Base-by-base conservation (phyloP, 140 eudicot genomes). In the Erigeron philadelphicus region DNA sequence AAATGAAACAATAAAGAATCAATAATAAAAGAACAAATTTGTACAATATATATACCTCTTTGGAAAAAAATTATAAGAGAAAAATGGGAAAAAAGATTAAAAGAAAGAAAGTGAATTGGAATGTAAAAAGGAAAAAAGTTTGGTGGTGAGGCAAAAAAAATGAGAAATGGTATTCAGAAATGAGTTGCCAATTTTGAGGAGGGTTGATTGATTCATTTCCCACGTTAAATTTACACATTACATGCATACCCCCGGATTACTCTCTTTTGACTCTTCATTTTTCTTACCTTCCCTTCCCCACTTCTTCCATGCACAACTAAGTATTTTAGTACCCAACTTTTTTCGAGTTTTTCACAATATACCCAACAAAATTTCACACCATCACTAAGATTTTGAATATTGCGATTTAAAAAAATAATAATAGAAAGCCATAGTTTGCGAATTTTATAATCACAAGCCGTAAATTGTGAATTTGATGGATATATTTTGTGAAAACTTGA, bases 131-230 rank as follows among this genome's bases (percentile, higher is more conserved):
- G 68, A 17, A 79, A 80, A 81, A 73, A 72, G 40, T 64, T 31
- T 66, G 72, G 78, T 65, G 77, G 85, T 64, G 50, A 67, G 66
- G 70, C 67, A 67, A 68, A 70, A 44, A 68, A 72, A 25, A 3
- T 1, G 50, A 56, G 75, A 75, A 19, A 57, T 68, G 11, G 66
- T 40, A 76, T 68, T 61, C 66, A 61, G 66, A 19, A 64, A 8
- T 11, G 16, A 62, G 1, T 65, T 77, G 64, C 77, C 77, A 71
- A 57, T 35, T 77, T 77, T 55, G 13, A 65, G 73, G 13, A 65
- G 73, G 77, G 66, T 71, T 71, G 8, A 61, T 49, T 69, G 48
- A 18, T 70, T 5, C 77, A 8, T 73, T 50, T 63, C 58, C 71
- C 18, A 75, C 75, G 70, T 75, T 75, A 12, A 64, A 9, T 71